Evolutionary conservation across 495 filamentous ascomycete species (phyloP), one percentile per base, ranked within the genome.

Genomic region (Penicillium maclennaniae): DNA sequence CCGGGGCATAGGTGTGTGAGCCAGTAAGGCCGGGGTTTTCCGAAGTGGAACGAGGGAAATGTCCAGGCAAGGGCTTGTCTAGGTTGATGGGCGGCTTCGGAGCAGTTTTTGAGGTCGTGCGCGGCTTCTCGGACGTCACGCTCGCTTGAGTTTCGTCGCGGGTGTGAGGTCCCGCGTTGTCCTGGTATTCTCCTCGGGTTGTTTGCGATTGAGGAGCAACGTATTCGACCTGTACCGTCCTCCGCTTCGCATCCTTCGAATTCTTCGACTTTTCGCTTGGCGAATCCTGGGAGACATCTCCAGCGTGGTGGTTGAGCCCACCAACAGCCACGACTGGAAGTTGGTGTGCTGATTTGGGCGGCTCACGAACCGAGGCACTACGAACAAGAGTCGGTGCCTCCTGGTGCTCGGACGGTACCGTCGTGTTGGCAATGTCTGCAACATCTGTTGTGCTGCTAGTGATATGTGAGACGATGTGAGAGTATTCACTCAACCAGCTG

Each of bases 211-310:
- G 83, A 36, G 93, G 95, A 38, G 90, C 87, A 45, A 99, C 95
- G 74, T 99, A 99, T 72, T 99, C 93, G 12, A 97, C 89, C 70
- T 99, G 93, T 1, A 99, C 91, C 0, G 93, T 99, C 49, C 91
- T 81, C 36, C 93, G 84, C 70, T 97, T 98, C 58, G 87, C 86
- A 62, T 97, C 93, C 19, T 87, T 83, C 4, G 76, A 65, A 2
- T 79, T 72, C 69, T 90, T 87, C 9, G 77, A 76, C 59, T 83
- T 85, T 7, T 83, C 77, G 19, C 79, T 66, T 51, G 81, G 75
- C 12, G 85, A 79, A 20, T 87, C 83, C 45, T 79, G 77, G 38
- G 95, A 91, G 49, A 90, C 74, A 60, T 86, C 86, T 45, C 87
- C 87, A 56, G 88, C 84, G 61, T 91, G 90, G 56, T 84, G 84